Base-by-base conservation (phyloP, 1,284 basidiomycete genomes). In the Sanguinoderma infundibulare region DNA sequence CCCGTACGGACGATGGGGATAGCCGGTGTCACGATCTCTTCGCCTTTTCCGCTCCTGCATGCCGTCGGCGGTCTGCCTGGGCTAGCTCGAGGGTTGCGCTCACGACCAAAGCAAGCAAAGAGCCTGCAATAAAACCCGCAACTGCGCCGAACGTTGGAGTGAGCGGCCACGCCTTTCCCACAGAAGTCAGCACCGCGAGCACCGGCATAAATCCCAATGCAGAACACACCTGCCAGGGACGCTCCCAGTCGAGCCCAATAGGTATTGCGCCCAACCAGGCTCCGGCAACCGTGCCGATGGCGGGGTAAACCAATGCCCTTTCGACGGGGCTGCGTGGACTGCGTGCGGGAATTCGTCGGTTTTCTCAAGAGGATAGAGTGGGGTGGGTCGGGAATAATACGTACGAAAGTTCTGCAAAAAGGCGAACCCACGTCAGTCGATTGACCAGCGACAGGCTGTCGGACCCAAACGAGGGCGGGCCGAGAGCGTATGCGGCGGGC, bases 211-310 rank as follows among this genome's bases (percentile, higher is more conserved):
- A 12, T 32, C 26, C 28, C 46, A 51, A 51, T 34, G 46, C 30
- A 55, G 28, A 20, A 53, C 85, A 60, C 57, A 93, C 94, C 89
- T 98, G 96, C 95, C 95, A 98, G 10, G 95, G 93, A 53, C 94
- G 83, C 73, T 96, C 95, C 96, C 96, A 98, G 75, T 98, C 96
- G 8, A 98, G 85, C 0, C 94, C 90, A 57, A 95, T 87, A 0
- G 93, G 92, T 44, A 95, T 81, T 2, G 84, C 87, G 17, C 94
- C 94, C 7, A 85, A 49, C 95, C 94, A 97, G 40, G 85, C 82
- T 6, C 95, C 95, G 14, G 89, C 26, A 22, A 90, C 67, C 1
- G 91, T 79, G n/a, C 93, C 93, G 20, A 90, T 69, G 3, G 85
- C 81, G 10, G 96, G 92, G 68, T 91, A 94, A n/a, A 94, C 83